Base-by-base conservation (phyloP, 1,139 yeast species). In the Sugiyamaella novakii region DNA sequence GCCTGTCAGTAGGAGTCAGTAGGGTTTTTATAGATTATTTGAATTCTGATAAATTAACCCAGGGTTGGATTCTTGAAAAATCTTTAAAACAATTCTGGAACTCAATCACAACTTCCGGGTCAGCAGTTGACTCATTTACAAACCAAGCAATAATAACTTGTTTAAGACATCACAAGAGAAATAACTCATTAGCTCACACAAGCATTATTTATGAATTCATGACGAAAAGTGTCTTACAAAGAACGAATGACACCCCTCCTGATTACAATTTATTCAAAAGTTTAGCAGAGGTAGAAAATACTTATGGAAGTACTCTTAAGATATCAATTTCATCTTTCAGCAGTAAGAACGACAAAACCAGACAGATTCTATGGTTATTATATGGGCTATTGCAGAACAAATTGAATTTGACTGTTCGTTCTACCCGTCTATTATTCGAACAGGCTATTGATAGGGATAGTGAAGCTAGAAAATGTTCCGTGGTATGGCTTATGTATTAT, bases 281-380 rank as follows among this genome's bases (percentile, higher is more conserved):
- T 10, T 31, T 42, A 8, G 46, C 46, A 3, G 40, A 42, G 19
- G 30, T 31, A 3, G 44, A 41, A 25, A 22, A 41, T 17, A 28
- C 15, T n/a, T 42, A 28, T 34, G 46, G 46, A 3, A 29, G 21
- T 19, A 34, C 11, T 25, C 12, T 27, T 7, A 25, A 25, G 17
- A 14, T 33, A 22, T 6, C 33, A 7, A 24, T 35, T 6, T 24
- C 33, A 17, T 17, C 34, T 12, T 33, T 14, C 14, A 31, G 17
- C n/a, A 18, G 24, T n/a, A 33, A 42, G 15, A 42, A 34, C 5
- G 18, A 12, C 34, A 33, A 15, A 8, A 15, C 18, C 4, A 22
- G 19, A 12, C 40, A 42, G 25, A 14, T 42, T 11, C 18, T 30
- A 1, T 42, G 46, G 46, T 24, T 42, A 2, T 8, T 42, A 11